phyloP scores from a whole-genome alignment of 176 grass and related monocot species.

The Aegilops longissima region DNA sequence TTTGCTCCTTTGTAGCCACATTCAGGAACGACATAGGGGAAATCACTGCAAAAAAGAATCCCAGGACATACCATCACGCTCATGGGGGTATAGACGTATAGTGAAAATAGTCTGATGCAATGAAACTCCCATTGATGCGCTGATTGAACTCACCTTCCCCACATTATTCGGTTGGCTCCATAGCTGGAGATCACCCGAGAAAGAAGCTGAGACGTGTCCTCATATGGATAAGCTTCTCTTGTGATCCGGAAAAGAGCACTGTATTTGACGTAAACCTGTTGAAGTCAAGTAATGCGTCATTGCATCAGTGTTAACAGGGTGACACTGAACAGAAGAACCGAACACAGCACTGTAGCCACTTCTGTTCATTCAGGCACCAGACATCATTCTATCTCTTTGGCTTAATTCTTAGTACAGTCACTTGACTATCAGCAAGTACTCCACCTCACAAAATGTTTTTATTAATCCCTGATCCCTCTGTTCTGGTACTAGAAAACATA shows the following conservation, averaged over 20 bases:
- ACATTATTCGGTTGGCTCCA: slow-evolving; percentile 76
- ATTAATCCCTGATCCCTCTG: neutral
- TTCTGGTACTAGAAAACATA: neutral
- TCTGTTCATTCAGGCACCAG: neutral
- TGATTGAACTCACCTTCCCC: slow-evolving; percentile 69
- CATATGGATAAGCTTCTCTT: slow-evolving; percentile 74
- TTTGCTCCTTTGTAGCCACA: slow-evolving; percentile 82
- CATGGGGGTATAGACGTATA: neutral
- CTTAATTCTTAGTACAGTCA: neutral
- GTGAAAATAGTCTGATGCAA: slow-evolving; percentile 1
- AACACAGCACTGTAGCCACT: neutral
- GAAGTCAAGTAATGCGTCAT: slow-evolving; percentile 5
- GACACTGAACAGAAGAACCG: neutral
- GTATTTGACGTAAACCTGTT: slow-evolving; percentile 83
- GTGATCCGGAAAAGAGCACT: slow-evolving; percentile 84
- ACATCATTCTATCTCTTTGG: neutral
- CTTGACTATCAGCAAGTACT: neutral
- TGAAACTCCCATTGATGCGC: neutral
- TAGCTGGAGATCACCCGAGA: slow-evolving; percentile 51
- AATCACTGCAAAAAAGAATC: slow-evolving; percentile 61
- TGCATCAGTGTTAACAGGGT: neutral
- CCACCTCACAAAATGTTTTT: neutral
- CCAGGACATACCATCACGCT: neutral
- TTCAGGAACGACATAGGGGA: slow-evolving; percentile 70
- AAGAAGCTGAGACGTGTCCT: slow-evolving; percentile 69